Base-by-base conservation (phyloP, 495 filamentous ascomycete species). In the Cladorrhinum samala region DNA sequence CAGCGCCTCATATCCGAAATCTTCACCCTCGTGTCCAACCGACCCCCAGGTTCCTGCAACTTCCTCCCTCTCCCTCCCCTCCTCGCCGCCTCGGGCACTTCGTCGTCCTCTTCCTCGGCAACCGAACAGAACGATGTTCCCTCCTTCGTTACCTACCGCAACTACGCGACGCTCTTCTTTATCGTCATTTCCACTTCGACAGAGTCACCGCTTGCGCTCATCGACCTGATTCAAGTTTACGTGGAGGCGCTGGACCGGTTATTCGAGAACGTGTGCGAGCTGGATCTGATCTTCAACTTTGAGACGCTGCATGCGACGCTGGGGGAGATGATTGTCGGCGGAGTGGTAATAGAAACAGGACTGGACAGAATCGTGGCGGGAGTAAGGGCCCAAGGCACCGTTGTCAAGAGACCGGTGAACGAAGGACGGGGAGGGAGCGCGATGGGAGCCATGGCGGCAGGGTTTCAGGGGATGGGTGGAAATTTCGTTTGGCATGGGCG, bases 241-340 rank as follows among this genome's bases (percentile, higher is more conserved):
- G 93, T 98, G 49, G 92, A 97, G 71, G 83, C 94, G 17, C 79
- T 98, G 18, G 93, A 98, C 68, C 81, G 89, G 51, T 77, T 98
- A 49, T 97, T 97, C 66, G 92, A 96, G 74, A 96, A 97, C 61
- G 93, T 98, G 20, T 98, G 93, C 76, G 93, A 98, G 71, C 74
- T 98, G 45, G 93, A 98, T 66, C 78, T 98, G 50, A 98, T 97
- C 69, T 98, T 97, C 74, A 96, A 96, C 59, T 98, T 95, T 67
- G 93, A 98, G 79, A 91, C 89, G 24, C 80, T 97, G 67, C 93
- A 98, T 73, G 88, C 93, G 4, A 82, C 86, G 20, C 75, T 98
- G 19, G 81, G 82, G 58, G 93, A 98, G 80, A 94, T 98, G 88
- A 84, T 98, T 49, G 87, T 96, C 3, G 93, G 94, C 11, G 93